Conservation (phyloP, 2,329 filamentous ascomycete genomes). For the Fusarium domesticum region DNA sequence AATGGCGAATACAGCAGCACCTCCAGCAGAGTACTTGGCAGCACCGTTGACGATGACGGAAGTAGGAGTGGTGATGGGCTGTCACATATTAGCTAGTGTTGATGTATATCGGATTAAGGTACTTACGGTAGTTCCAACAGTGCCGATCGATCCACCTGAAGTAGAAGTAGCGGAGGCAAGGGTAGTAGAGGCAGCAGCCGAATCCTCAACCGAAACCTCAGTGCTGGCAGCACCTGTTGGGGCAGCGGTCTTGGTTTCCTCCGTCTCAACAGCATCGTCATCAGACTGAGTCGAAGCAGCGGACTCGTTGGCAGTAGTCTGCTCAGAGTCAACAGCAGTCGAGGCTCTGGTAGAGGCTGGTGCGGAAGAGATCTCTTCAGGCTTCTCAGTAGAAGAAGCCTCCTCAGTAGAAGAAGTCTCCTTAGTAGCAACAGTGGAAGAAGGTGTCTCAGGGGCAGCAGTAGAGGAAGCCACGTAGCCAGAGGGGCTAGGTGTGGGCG, state of each 20-base stretch:
- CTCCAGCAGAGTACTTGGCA: background rate
- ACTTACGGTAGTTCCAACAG: background rate
- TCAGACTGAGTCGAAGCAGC: background rate
- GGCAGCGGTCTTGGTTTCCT: background rate
- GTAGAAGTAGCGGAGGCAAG: background rate
- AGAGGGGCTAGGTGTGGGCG: constrained; percentile 17
- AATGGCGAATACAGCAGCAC: background rate
- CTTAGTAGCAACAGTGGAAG: constrained; percentile 2
- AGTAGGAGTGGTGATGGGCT: background rate
- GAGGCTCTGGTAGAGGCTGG: background rate
- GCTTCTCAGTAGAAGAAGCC: background rate
- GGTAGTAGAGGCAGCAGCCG: background rate
- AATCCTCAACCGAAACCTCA: background rate
- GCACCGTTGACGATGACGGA: background rate
- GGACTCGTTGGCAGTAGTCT: constrained; percentile 1
- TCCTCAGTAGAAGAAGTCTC: background rate
- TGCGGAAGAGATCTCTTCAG: background rate
- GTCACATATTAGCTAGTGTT: background rate
- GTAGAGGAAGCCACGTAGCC: constrained; percentile 5
- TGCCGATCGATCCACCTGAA: background rate
- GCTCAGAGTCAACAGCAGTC: background rate
- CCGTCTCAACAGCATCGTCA: background rate
- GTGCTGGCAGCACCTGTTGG: background rate
- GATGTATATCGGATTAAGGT: background rate
- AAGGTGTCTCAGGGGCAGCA: constrained; percentile 1